A percentile compares a stretch with the other conserved stretches of the same genome.
These are phyloP conservation scores for Fusarium nanum DNA, from an alignment of 2,329 filamentous ascomycete species.

Conservation along the genomic window DNA sequence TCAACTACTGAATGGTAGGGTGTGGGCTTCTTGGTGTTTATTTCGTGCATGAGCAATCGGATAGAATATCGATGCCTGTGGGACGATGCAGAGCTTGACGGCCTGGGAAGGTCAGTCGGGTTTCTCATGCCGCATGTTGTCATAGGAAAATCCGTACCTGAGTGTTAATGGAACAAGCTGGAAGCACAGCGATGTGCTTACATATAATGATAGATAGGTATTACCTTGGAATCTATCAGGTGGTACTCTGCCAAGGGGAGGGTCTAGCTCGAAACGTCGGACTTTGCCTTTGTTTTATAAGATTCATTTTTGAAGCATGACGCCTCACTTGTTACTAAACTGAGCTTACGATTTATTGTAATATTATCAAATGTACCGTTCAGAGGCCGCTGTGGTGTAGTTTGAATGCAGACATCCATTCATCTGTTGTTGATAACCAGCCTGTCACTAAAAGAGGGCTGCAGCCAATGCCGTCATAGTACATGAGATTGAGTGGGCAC, in stretches of 20 bases:
- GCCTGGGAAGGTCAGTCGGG: neutral
- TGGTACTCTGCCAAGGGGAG: neutral
- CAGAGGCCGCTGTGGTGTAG: neutral
- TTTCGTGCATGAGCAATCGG: slow-evolving; percentile 8
- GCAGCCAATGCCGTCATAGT: slow-evolving; percentile 40
- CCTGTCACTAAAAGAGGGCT: slow-evolving; percentile 19
- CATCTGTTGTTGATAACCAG: slow-evolving; percentile 12
- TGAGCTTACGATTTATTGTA: neutral
- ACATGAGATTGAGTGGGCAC: slow-evolving; percentile 31
- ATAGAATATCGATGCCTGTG: slow-evolving; percentile 8
- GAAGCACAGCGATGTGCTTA: slow-evolving; percentile 4
- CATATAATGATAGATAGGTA: neutral
- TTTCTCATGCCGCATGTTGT: neutral
- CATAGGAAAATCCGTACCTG: neutral
- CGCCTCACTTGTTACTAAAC: neutral
- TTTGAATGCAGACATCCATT: neutral
- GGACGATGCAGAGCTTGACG: slow-evolving; percentile 5
- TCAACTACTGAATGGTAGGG: slow-evolving; percentile 16
- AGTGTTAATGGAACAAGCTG: neutral
- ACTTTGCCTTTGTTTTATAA: neutral
- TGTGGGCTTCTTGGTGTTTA: neutral
- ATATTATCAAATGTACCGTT: neutral
- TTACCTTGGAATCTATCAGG: neutral
- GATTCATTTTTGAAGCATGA: too few species aligned
- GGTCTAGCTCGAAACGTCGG: neutral